These are phyloP conservation scores for Dichotomopilus funicola DNA, from an alignment of 2,329 filamentous ascomycete species.

Conservation along the genomic window DNA sequence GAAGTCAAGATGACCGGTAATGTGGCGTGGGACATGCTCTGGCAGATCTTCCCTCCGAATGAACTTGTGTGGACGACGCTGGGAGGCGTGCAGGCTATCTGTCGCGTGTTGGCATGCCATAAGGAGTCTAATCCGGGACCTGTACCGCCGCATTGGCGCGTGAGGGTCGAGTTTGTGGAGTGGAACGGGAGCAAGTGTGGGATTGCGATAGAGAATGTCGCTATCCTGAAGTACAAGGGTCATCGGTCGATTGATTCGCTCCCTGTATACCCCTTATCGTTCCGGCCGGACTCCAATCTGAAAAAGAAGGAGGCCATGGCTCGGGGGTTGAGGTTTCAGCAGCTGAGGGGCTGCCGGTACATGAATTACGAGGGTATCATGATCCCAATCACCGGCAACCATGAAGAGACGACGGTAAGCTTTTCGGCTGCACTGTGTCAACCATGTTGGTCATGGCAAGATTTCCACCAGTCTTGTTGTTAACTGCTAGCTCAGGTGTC, in stretches of 20 bases:
- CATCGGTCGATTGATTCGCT: conserved; percentile 25
- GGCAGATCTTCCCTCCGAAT: conserved; percentile 32
- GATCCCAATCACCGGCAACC: conserved; percentile 11
- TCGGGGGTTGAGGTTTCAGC: conserved; percentile 30
- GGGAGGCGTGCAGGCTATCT: conserved; percentile 32
- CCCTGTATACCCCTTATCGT: conserved; percentile 28
- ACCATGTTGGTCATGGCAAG: too few relatives aligned
- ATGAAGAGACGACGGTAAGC: not conserved
- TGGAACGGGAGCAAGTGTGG: conserved; percentile 32
- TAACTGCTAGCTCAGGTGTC: conserved; percentile 8
- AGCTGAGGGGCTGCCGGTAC: conserved; percentile 30
- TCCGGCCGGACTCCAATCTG: conserved; percentile 18
- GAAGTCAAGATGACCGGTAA: conserved; percentile 28
- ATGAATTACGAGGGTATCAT: conserved; percentile 27
- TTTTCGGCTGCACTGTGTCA: not conserved
- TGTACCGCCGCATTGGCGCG: not conserved
- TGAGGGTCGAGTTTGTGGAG: conserved; percentile 31
- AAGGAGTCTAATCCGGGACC: conserved; percentile 19
- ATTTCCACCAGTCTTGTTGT: not conserved
- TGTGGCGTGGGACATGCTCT: conserved; percentile 28
- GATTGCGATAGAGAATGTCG: conserved; percentile 21
- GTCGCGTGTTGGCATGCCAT: conserved; percentile 24
- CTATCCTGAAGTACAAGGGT: conserved; percentile 26
- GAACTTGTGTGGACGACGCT: conserved; percentile 29
- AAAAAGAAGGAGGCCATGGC: conserved; percentile 25